Conservation (phyloP, 106 monocot species). For the Dactylorhiza incarnata region DNA sequence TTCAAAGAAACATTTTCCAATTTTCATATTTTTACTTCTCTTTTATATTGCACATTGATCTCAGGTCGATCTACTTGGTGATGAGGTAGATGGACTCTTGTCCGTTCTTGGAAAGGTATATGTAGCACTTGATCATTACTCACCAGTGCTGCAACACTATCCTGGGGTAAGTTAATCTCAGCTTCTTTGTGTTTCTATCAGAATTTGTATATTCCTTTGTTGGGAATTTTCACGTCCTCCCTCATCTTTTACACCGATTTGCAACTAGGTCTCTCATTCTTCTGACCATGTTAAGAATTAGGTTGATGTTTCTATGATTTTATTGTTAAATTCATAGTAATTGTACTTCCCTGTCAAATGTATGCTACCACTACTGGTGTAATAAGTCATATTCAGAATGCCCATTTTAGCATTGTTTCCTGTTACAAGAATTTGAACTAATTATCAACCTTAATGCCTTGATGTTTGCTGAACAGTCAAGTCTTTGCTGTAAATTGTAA, state of each 20-base stretch:
- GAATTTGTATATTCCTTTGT: not conserved
- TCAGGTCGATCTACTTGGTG: conserved; percentile 92
- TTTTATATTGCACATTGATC: not conserved
- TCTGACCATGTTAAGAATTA: not conserved
- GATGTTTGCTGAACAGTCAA: too few species aligned
- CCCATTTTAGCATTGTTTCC: too few species aligned
- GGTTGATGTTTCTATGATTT: not conserved
- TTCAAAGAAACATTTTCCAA: not conserved
- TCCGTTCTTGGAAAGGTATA: conserved; percentile 84
- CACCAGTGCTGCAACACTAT: conserved; percentile 86
- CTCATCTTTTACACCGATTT: not conserved
- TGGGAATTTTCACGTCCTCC: not conserved
- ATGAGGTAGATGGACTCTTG: conserved; percentile 89
- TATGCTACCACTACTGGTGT: not conserved
- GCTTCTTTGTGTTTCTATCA: not conserved
- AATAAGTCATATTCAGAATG: too few species aligned
- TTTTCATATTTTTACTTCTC: not conserved
- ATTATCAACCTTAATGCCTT: too few species aligned
- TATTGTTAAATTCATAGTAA: not conserved
- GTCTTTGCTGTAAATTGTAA: too few species aligned
- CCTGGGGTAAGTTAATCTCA: conserved; percentile 65
- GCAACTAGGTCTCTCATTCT: not conserved
- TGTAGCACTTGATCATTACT: conserved; percentile 94
- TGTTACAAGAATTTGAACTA: too few species aligned
- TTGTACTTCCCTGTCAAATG: not conserved